Evolutionary conservation across 352 stramenopile genomes (phyloP), one percentile per base, ranked within the genome.

Genomic region (Pythium insidiosum): DNA sequence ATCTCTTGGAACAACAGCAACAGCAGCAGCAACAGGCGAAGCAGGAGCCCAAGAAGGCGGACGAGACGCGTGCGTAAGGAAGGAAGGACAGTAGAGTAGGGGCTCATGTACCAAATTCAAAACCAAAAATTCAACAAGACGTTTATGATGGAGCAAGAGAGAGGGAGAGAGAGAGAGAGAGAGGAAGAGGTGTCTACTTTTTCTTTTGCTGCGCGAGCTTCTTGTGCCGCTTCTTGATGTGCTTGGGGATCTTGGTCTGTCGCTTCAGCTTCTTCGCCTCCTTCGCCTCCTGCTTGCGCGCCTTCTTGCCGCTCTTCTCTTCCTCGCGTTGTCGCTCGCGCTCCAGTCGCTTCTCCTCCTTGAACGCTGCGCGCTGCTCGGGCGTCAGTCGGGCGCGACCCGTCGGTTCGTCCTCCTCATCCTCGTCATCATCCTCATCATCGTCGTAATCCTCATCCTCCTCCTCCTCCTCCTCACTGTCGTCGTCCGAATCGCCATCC

Each of bases 221-320:
- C 58, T 97, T 97, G 51, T 96, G 88, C 46, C 88, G 81, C 63
- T 98, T 98, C 80, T 99, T 99, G 42, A 99, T 72, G 60, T 98
- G 96, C 72, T 99, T 99, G 34, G 97, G 97, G 47, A 99, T 97
- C 61, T 99, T 99, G 21, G 67, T 96, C 67, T 96, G 81, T 16
- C 95, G 83, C 53, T 97, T 95, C 53, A 90, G 73, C 39, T 87
- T 89, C 46, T 95, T 93, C 38, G 88, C 76, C 41, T 98, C 89
- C 59, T 98, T 98, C 0, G 95, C 79, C 43, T 84, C 66, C 53
- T 97, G 96, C 60, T 99, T 99, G 50, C 97, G 95, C n/a, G 79
- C 75, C 68, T 97, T 98, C 41, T 89, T 90, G 34, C 68, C 78
- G 18, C 59, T 18, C 41, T 88, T 88, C 20, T 86, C 74, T 13